Percentiles rank a stretch among this genome's conserved stretches.
These are phyloP conservation scores for Albophoma yamanashiensis DNA, from an alignment of 2,329 filamentous ascomycete species.

Conservation along the genomic window DNA sequence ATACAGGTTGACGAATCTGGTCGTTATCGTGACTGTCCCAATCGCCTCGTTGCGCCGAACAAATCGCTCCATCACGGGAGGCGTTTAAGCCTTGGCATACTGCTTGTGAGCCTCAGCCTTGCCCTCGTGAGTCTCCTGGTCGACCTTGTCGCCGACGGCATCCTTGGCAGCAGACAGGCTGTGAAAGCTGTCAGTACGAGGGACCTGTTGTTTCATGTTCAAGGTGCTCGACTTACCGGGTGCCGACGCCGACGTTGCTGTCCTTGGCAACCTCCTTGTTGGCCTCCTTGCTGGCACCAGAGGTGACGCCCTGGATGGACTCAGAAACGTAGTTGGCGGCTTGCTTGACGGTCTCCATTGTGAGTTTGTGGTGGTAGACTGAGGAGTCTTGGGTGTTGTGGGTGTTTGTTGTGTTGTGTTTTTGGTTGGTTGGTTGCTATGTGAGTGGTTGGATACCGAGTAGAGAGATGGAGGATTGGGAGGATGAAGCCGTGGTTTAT, in stretches of 20 bases:
- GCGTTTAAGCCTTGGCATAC: conserved; percentile 17
- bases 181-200: conserved; percentile 15
- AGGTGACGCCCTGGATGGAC: conserved; percentile 46
- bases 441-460: not conserved
- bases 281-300: conserved; percentile 54
- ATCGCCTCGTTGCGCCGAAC: not conserved
- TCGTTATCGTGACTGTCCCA: not conserved
- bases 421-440: not conserved
- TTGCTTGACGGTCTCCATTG: conserved; percentile 47
- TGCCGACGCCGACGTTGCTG: conserved; percentile 36
- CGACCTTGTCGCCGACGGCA: conserved; percentile 36
- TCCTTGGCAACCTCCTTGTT: conserved; percentile 63
- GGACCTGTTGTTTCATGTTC: not conserved
- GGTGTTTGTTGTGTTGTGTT: not conserved
- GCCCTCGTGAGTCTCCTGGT: conserved; percentile 27
- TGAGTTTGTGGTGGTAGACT: conserved; percentile 14
- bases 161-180: conserved; percentile 37
- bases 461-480: not conserved
- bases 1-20: not conserved
- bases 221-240: conserved; percentile 32
- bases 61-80: not conserved
- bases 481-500: conserved; percentile 4
- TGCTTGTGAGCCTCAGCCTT: conserved; percentile 33
- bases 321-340: conserved; percentile 60
- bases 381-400: not conserved